Evolutionary conservation across 192 early-diverging fungal genomes (phyloP).

Genomic region (Backusella australiensis): DNA sequence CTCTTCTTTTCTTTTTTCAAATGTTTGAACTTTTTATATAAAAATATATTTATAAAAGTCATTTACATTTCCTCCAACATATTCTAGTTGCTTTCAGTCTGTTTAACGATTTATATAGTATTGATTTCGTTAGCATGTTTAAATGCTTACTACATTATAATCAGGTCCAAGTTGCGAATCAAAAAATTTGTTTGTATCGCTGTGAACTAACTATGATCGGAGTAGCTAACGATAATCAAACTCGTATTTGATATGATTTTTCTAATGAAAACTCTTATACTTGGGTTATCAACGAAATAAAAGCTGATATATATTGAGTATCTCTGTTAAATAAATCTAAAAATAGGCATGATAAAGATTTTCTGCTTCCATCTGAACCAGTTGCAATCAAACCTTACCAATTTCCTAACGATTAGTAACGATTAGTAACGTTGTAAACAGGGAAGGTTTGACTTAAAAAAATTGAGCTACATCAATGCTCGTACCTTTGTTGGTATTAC

Average conservation of each 20-base stretch:
- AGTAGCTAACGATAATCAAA: neutral
- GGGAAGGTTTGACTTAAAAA: neutral
- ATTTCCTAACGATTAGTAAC: neutral
- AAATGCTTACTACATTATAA: neutral
- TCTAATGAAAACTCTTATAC: neutral
- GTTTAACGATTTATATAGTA: neutral
- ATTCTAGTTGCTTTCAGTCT: neutral
- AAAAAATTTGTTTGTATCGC: neutral
- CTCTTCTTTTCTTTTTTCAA: neutral
- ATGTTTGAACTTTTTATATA: neutral
- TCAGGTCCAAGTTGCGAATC: neutral
- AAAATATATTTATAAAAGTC: neutral
- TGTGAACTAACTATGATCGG: neutral
- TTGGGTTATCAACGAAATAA: neutral
- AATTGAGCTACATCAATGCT: neutral
- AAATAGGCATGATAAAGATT: neutral
- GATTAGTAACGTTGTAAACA: neutral
- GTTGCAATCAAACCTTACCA: neutral
- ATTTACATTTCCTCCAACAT: neutral
- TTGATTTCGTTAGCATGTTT: neutral
- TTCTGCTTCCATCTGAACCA: neutral
- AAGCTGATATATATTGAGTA: neutral
- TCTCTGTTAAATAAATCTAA: neutral
- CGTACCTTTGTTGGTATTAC: neutral
- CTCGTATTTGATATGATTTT: neutral